Base-by-base conservation (phyloP, 2,329 filamentous ascomycete genomes). In the Fusarium torreyae region DNA sequence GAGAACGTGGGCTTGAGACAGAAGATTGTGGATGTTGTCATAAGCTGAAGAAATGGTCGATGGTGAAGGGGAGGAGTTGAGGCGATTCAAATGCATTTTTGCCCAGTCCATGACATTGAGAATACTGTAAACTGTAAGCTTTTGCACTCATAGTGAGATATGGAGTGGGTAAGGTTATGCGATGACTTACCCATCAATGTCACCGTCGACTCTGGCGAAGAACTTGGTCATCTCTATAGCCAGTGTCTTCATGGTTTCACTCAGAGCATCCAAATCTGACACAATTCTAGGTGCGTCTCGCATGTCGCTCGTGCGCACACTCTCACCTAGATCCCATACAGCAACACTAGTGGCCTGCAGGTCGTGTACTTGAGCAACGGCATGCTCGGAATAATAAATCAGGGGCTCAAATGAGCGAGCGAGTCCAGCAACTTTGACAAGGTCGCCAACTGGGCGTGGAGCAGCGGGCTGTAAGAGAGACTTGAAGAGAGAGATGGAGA, bases 71-170 rank as follows among this genome's bases (percentile, higher is more conserved):
- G 87, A 82, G 22, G 85, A 84, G 65, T 89, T 87, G 58, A 96
- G 83, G 45, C 90, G 89, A 63, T 89, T 85, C 15, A 98, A 88
- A 78, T 98, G 94, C 69, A 94, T 90, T 76, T 92, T 92, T 15
- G 94, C 93, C 95, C 95, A 98, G 77, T 97, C 94, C 94, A 98
- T 98, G 52, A 97, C 94, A 64, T 96, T 91, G 36, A 98, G 86
- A 71, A 98, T 97, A 63, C 92, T 91, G 74, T 45, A 40, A 38
- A 17, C 20, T 50, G 53, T 69, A 54, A 72, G 68, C 20, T 44
- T 6, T 55, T 33, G 20, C 11, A 11, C 34, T 10, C 2, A 36
- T 1, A 28, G 18, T 6, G 6, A 17, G 26, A 46, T 20, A 28
- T 13, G 13, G 26, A 33, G 51, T 46, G 34, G n/a, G 22, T 24